Evolutionary conservation across 495 filamentous ascomycete species (phyloP).

Genomic region (Daldinia childiae): DNA sequence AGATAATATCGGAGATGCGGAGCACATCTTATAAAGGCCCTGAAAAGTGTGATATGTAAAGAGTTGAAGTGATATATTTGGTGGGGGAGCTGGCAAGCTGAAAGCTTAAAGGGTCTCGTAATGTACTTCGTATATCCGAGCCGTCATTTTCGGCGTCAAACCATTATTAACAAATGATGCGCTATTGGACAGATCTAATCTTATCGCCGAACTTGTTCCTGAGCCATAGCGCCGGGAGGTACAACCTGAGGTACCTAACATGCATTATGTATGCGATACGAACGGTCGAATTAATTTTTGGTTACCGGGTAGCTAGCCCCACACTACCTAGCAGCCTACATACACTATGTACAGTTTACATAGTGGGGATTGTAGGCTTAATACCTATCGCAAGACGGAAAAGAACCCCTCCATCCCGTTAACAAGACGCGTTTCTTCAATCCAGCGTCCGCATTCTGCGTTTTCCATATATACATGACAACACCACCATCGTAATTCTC

Average conservation of each 20-base stretch:
- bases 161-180: conserved; percentile 19
- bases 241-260: conserved; percentile 2
- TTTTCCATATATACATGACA: neutral
- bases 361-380: no score
- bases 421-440: conserved; percentile 30
- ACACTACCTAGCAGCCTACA: neutral
- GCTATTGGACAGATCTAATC: conserved; percentile 24
- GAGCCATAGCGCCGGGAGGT: neutral
- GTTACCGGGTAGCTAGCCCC: conserved; percentile 2
- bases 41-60: neutral
- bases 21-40: conserved; percentile 3
- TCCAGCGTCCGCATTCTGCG: neutral
- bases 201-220: conserved; percentile 37
- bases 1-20: conserved; percentile 35
- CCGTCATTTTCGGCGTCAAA: conserved; percentile 6
- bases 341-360: neutral
- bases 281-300: no score
- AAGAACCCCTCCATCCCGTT: conserved; percentile 14
- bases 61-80: neutral
- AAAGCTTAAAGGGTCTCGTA: neutral
- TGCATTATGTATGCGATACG: neutral
- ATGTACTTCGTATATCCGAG: conserved; percentile 6
- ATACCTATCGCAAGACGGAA: neutral
- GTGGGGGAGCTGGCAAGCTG: neutral
- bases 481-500: neutral